Percentiles rank a stretch among this genome's conserved stretches.
These are phyloP conservation scores for Cytospora mali DNA, from an alignment of 2,329 filamentous ascomycete genomes.

Conservation along the genomic window DNA sequence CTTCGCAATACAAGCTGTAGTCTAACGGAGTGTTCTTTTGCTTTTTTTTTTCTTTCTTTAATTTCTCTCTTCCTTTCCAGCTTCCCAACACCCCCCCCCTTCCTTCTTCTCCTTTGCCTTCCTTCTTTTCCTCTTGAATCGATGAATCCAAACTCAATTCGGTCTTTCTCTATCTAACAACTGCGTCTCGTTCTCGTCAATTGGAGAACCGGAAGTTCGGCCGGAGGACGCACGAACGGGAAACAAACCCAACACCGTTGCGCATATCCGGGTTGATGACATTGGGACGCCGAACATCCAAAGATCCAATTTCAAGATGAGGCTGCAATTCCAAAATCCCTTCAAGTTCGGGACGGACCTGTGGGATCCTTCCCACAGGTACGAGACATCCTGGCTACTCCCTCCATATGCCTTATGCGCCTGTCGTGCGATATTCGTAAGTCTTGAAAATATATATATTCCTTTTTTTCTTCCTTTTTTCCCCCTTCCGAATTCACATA, in stretches of 20 bases:
- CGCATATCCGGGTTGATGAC: not conserved
- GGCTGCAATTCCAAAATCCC: slow-evolving; percentile 24
- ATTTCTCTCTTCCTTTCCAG: not conserved
- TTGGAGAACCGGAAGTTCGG: no score
- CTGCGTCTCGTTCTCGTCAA: no score
- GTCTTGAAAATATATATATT: slow-evolving; percentile 34
- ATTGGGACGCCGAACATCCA: not conserved
- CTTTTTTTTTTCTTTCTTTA: not conserved
- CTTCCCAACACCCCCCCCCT: not conserved
- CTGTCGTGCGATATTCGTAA: slow-evolving; percentile 57
- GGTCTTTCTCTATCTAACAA: no score
- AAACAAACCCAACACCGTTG: not conserved
- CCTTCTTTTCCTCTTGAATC: no score
- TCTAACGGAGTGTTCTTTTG: not conserved
- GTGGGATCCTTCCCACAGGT: slow-evolving; percentile 64
- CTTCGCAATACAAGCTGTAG: not conserved
- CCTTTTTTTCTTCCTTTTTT: slow-evolving; percentile 24
- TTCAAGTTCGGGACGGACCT: slow-evolving; percentile 45
- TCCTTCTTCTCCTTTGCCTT: no score
- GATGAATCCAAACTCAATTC: no score
- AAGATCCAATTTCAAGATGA: slow-evolving; percentile 1
- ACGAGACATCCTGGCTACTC: slow-evolving; percentile 82
- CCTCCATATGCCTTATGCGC: slow-evolving; percentile 63
- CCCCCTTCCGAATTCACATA: no score
- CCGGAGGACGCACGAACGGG: slow-evolving; percentile 11